phyloP scores from a whole-genome alignment of 352 stramenopile species.

The Phytopythium ostracodes region DNA sequence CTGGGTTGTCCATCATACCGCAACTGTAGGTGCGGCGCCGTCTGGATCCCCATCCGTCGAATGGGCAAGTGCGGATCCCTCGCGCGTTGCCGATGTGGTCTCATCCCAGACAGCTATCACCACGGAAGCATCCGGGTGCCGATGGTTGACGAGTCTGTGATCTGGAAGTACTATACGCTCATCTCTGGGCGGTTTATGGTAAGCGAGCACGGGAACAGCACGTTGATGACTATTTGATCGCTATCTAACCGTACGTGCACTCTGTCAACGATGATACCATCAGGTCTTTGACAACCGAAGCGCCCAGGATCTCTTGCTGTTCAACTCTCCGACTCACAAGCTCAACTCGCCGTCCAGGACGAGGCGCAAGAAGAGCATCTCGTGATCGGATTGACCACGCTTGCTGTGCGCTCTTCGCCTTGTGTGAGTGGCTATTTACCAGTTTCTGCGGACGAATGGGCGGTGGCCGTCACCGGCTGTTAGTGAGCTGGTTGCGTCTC shows the following conservation, averaged over 20 bases:
- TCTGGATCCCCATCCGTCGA: conserved; percentile 69
- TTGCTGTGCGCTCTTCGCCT: not conserved
- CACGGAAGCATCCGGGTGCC: conserved; percentile 58
- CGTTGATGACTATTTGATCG: not conserved
- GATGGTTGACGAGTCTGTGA: conserved; percentile 67
- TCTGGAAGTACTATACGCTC: conserved; percentile 69
- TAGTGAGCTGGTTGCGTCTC: not conserved
- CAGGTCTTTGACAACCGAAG: conserved; percentile 21
- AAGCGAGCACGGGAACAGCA: not conserved
- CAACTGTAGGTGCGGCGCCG: conserved; percentile 28
- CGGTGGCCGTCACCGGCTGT: not conserved
- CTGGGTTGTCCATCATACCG: not conserved
- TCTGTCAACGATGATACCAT: too few relatives aligned
- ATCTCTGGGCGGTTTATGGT: conserved; percentile 76
- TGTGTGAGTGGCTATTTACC: conserved; percentile 12
- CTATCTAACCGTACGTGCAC: too few relatives aligned
- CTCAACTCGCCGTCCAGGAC: not conserved
- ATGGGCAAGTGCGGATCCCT: conserved; percentile 44
- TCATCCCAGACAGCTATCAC: conserved; percentile 77
- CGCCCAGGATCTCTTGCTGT: conserved; percentile 6
- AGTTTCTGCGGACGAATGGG: not conserved
- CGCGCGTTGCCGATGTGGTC: conserved; percentile 52
- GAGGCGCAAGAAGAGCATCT: conserved; percentile 31
- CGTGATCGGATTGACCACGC: conserved; percentile 10
- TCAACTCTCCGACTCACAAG: conserved; percentile 4